Percentiles rank a stretch among this genome's conserved stretches.
phyloP scores from a whole-genome alignment of 139 green algal genomes.

The Chlorella sp. region DNA sequence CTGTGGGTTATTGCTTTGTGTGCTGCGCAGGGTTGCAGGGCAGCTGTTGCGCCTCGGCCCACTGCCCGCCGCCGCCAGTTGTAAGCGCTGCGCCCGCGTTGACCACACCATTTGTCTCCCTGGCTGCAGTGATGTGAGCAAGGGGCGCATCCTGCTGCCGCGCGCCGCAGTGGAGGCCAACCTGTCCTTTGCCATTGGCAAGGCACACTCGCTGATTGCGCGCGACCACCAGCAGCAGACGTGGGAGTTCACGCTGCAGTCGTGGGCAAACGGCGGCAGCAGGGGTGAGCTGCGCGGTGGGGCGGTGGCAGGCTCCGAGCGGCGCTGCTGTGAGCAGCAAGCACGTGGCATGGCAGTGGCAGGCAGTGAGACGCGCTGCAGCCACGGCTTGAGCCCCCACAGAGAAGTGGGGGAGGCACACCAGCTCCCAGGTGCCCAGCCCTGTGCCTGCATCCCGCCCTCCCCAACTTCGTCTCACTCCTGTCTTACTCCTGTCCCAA shows the following conservation, averaged over 20 bases:
- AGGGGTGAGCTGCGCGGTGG: not conserved
- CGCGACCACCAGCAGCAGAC: constrained; percentile 39
- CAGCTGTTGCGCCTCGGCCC: too few relatives aligned
- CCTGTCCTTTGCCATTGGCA: constrained; percentile 54
- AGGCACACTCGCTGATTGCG: constrained; percentile 49
- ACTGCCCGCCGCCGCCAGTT: too few relatives aligned
- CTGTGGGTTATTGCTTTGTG: too few relatives aligned
- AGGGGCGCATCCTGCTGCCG: constrained; percentile 63
- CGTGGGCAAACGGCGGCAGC: constrained; percentile 69
- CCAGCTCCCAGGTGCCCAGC: not conserved
- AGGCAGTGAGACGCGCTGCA: too few relatives aligned
- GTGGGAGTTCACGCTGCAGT: constrained; percentile 69
- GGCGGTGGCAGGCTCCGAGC: not conserved
- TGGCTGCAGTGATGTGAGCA: constrained; percentile 59
- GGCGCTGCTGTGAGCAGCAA: not conserved
- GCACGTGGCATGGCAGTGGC: not conserved
- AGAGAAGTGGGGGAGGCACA: not conserved
- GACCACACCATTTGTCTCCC: too few relatives aligned
- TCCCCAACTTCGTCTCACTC: not conserved
- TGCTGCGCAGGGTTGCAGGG: too few relatives aligned
- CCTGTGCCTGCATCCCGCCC: not conserved
- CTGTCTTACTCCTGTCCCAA: not conserved
- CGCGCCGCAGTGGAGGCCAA: constrained; percentile 57
- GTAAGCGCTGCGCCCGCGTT: too few relatives aligned
- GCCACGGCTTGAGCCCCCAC: too few relatives aligned